Conservation (phyloP, 164 flowering plant species). For the Macadamia tetraphylla region DNA sequence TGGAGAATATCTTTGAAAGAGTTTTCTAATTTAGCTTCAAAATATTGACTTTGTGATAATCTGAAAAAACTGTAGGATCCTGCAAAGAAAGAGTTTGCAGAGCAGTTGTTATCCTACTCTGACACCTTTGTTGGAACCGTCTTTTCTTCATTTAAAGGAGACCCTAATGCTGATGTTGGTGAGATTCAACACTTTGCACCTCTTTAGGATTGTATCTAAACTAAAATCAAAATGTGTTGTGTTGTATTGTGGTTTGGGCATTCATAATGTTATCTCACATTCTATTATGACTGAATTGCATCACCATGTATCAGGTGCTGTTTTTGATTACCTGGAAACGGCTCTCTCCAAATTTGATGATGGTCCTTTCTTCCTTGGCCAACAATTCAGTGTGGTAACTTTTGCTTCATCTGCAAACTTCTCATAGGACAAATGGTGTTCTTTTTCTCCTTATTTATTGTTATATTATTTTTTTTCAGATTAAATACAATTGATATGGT, state of each 20-base stretch:
- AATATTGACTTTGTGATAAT: neutral
- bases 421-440: too few relatives aligned
- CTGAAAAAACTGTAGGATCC: conserved; percentile 44
- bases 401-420: neutral
- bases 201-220: neutral
- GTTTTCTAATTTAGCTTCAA: neutral
- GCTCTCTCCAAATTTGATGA: conserved; percentile 76
- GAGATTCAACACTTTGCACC: conserved; percentile 8
- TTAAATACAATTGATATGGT: too few relatives aligned
- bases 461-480: too few relatives aligned
- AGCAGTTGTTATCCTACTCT: conserved; percentile 43
- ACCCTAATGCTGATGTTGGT: conserved; percentile 40
- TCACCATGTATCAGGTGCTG: conserved; percentile 37
- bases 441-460: too few relatives aligned
- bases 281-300: neutral
- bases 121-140: conserved; percentile 41
- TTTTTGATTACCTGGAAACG: conserved; percentile 66
- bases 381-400: conserved; percentile 68
- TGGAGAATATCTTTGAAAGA: neutral
- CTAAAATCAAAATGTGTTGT: neutral
- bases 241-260: neutral
- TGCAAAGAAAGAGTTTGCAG: conserved; percentile 46
- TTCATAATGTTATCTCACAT: neutral
- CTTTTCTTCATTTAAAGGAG: conserved; percentile 40
- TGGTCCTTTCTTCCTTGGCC: conserved; percentile 95